Percentiles rank a stretch among this genome's conserved stretches.
phyloP scores from a whole-genome alignment of 768 basidiomycete genomes.

The Suillus placidus region DNA sequence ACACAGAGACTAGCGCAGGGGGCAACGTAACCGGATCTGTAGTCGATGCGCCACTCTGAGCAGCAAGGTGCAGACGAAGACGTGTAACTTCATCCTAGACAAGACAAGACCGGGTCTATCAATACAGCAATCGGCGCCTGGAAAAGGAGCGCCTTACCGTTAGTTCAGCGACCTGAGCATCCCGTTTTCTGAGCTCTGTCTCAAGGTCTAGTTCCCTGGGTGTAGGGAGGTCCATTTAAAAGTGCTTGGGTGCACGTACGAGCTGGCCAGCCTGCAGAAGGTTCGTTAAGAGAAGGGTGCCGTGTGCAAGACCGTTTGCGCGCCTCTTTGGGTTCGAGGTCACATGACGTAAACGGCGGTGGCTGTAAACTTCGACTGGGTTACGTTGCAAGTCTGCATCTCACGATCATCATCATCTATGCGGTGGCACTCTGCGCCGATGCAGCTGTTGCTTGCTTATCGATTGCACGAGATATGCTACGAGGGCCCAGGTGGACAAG shows the following conservation, averaged over 20 bases:
- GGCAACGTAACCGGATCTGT: conserved; percentile 72
- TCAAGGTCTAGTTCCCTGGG: conserved; percentile 83
- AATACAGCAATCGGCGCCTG: conserved; percentile 27
- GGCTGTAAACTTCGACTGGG: conserved; percentile 30
- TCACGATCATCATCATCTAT: conserved; percentile 2
- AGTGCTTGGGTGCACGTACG: conserved; percentile 17
- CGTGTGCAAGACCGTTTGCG: conserved; percentile 30
- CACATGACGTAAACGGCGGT: conserved; percentile 34
- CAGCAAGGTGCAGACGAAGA: conserved; percentile 64
- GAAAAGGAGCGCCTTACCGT: conserved; percentile 52
- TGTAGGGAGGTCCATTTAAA: conserved; percentile 68
- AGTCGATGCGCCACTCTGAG: conserved; percentile 60
- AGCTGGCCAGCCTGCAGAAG: conserved; percentile 16
- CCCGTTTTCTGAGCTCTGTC: conserved; percentile 72
- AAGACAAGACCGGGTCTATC: conserved; percentile 15
- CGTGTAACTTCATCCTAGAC: conserved; percentile 72
- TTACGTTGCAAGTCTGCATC: neutral
- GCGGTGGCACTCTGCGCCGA: neutral
- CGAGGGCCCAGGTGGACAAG: no score
- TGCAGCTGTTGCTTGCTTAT: neutral
- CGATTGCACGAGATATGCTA: neutral
- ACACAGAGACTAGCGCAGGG: conserved; percentile 64
- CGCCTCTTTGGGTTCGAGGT: conserved; percentile 27
- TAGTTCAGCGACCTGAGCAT: conserved; percentile 70
- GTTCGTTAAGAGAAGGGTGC: conserved; percentile 14